A percentile compares a stretch with the other conserved stretches of the same genome.
Evolutionary conservation across 164 flowering plant genomes (phyloP).

Genomic region (Liriodendron chinense): DNA sequence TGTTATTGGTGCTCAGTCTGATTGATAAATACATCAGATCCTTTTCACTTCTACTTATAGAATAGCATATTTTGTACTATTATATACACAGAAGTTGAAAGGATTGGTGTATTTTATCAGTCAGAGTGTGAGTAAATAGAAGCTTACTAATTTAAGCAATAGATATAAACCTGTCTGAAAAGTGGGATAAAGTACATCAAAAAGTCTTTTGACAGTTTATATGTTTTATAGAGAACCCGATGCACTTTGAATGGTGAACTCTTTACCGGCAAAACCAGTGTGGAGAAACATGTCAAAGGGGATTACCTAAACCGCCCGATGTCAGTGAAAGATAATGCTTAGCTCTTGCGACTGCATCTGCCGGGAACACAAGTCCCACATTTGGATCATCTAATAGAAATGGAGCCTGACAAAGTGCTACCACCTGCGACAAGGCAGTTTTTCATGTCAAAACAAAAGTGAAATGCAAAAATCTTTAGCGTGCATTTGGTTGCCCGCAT

Average conservation of each 20-base stretch:
- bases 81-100: no score
- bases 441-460: not conserved
- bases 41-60: no score
- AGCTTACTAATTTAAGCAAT: no score
- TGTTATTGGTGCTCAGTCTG: no score
- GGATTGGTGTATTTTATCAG: no score
- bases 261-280: not conserved
- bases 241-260: not conserved
- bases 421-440: constrained; percentile 52
- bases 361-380: constrained; percentile 93
- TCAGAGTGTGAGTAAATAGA: no score
- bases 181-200: not conserved
- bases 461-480: no score
- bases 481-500: no score
- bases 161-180: no score
- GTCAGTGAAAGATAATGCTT: constrained; percentile 82
- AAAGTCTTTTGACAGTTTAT: not conserved
- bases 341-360: constrained; percentile 95
- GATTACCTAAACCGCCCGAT: constrained; percentile 88
- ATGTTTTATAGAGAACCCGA: not conserved
- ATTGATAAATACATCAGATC: no score
- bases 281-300: not conserved
- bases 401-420: constrained; percentile 98
- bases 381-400: constrained; percentile 92
- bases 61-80: no score